Conservation (phyloP, 345 rosid genomes). For the Acer negundo region DNA sequence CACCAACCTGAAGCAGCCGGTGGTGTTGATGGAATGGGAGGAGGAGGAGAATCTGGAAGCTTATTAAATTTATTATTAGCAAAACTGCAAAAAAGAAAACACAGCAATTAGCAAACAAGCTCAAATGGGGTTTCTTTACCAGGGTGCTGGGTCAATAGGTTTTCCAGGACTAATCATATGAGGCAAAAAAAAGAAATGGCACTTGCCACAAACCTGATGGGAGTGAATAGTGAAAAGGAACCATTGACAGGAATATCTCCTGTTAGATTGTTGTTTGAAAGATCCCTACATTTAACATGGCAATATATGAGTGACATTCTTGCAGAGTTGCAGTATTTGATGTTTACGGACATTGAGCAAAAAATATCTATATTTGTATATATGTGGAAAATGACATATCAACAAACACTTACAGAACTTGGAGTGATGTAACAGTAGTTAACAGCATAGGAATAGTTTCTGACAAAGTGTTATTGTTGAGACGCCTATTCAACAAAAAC, state of each 20-base stretch:
- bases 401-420: conserved; percentile 70
- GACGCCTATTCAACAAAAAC: conserved; percentile 54
- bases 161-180: conserved; percentile 7
- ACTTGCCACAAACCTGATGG: conserved; percentile 57
- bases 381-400: background rate
- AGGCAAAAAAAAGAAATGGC: background rate
- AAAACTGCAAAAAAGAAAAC: conserved; percentile 60
- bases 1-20: conserved; percentile 47
- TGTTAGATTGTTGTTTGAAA: conserved; percentile 62
- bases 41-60: conserved; percentile 52
- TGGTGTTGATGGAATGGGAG: conserved; percentile 44
- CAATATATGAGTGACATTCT: conserved; percentile 11
- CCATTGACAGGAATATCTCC: conserved; percentile 82
- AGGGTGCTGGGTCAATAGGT: background rate
- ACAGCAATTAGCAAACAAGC: conserved; percentile 26
- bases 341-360: background rate
- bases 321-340: conserved; percentile 7
- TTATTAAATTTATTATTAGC: conserved; percentile 25
- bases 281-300: conserved; percentile 63
- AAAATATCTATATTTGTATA: background rate
- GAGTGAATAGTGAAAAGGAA: conserved; percentile 77
- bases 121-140: background rate
- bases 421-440: conserved; percentile 47
- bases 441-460: conserved; percentile 60
- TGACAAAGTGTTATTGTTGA: conserved; percentile 66